phyloP scores from a whole-genome alignment of 805 yeast genomes.

The Millerozyma acaciae region DNA sequence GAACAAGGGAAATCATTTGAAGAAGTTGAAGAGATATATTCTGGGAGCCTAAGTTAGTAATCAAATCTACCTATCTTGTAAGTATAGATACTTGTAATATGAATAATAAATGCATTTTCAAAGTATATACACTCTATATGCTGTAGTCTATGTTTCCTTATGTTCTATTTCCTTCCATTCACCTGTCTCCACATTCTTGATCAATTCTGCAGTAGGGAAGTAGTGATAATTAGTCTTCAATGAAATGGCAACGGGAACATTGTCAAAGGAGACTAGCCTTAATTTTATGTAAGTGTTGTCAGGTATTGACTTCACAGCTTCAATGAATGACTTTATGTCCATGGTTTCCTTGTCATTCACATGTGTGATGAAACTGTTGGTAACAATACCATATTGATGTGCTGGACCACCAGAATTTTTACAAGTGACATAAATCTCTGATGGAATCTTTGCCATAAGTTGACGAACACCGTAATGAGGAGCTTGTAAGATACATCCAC shows the following conservation, averaged over 20 bases:
- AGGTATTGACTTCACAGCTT: constrained; percentile 63
- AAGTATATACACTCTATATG: not conserved
- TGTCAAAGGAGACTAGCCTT: constrained; percentile 79
- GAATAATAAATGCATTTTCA: constrained; percentile 5
- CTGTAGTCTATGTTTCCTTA: constrained; percentile 15
- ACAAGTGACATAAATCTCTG: constrained; percentile 77
- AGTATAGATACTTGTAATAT: constrained; percentile 3
- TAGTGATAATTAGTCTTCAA: constrained; percentile 86
- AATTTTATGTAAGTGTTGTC: constrained; percentile 80
- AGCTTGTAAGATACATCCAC: constrained; percentile 76
- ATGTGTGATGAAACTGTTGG: constrained; percentile 85
- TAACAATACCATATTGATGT: constrained; percentile 69
- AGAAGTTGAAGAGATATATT: constrained; percentile 44
- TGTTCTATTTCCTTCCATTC: constrained; percentile 50
- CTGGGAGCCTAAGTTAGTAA: not conserved
- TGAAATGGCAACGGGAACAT: constrained; percentile 81
- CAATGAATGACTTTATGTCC: constrained; percentile 62
- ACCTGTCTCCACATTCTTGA: constrained; percentile 41
- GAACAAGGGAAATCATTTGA: constrained; percentile 50
- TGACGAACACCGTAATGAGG: constrained; percentile 95
- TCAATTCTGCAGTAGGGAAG: constrained; percentile 68
- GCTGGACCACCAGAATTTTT: constrained; percentile 84
- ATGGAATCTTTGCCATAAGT: constrained; percentile 70
- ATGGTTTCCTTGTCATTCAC: constrained; percentile 75
- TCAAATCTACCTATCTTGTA: not conserved